Base-by-base conservation (phyloP, 2,329 filamentous ascomycete species). In the Fusarium haematococcum region DNA sequence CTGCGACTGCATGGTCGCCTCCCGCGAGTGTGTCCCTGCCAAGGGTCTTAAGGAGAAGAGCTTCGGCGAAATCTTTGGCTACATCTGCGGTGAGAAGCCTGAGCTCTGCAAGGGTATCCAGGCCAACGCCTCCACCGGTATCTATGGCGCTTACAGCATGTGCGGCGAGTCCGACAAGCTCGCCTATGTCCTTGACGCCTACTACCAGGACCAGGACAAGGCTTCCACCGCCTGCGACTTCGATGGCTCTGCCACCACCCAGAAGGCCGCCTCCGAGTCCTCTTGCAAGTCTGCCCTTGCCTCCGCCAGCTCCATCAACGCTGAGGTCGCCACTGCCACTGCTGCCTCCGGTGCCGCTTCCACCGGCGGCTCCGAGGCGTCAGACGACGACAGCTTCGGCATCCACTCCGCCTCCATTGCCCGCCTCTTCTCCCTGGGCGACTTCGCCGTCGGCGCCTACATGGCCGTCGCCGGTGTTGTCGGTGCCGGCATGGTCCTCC, bases 1-100 rank as follows among this genome's bases (percentile, higher is more conserved):
- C 56, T 99, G 97, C 89, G 83, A 88, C 67, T 99, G 97, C 90
- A 98, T 98, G 94, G 89, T 90, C 82, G 86, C 90, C 74, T 91
- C 91, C 52, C 86, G 97, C 67, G 85, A 86, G 68, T 99, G 97
- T 85, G 88, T 89, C 32, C 90, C 95, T 70, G 86, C 89, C 54
- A 83, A 87, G 56, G 83, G 84, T 77, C 85, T 95, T 27, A 85
- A 88, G 73, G 81, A 85, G 59, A 86, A 91, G 63, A 85, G 90
- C 66, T 93, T 91, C 79, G 90, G 89, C 59, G 85, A 88, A 18
- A 89, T 97, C 76, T 98, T 98, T 84, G 87, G 87, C 81, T 91
- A 86, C 82, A 89, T 96, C 83, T 97, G 94, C 84, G 92, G 91
- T 65, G 79, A 84, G 52, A 81, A 87, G 68, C 81, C 84, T 54